A percentile compares a stretch with the other conserved stretches of the same genome.
Evolutionary conservation across 1,284 basidiomycete species (phyloP).

Genomic region (Jaminaea rosea): DNA sequence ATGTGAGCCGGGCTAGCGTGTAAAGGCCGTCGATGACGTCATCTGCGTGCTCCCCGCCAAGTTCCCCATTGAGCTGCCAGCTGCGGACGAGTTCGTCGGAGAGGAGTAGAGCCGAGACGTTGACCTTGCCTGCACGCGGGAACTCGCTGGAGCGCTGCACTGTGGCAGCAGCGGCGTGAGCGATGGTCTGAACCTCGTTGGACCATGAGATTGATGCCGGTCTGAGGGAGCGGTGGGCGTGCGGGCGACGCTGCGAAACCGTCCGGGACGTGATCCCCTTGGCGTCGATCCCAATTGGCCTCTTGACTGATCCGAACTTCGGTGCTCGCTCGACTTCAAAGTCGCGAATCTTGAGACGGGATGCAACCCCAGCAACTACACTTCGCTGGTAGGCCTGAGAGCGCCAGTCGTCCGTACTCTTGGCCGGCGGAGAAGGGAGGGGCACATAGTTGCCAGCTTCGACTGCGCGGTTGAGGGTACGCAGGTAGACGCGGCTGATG

Average conservation of each 20-base stretch:
- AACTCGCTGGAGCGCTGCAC: constrained; percentile 57
- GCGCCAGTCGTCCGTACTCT: constrained; percentile 30
- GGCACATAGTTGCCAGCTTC: constrained; percentile 18
- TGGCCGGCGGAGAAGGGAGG: constrained; percentile 17
- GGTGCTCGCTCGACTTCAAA: constrained; percentile 27
- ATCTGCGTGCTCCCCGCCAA: constrained; percentile 36
- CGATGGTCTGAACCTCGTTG: constrained; percentile 30
- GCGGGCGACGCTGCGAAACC: constrained; percentile 33
- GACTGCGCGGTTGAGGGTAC: constrained; percentile 28
- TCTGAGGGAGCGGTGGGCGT: constrained; percentile 14
- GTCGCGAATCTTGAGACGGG: constrained; percentile 30
- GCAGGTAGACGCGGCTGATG: constrained; percentile 35
- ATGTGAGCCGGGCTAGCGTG: constrained; percentile 32
- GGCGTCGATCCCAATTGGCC: constrained; percentile 13
- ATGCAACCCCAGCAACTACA: constrained; percentile 26
- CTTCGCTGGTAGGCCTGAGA: constrained; percentile 30
- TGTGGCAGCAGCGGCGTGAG: constrained; percentile 17
- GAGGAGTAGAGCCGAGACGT: constrained; percentile 70
- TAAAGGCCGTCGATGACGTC: constrained; percentile 40
- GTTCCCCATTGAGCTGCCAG: constrained; percentile 57
- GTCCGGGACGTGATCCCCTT: constrained; percentile 25
- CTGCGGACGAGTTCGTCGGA: constrained; percentile 69
- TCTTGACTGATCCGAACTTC: constrained; percentile 19
- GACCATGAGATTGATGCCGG: constrained; percentile 31
- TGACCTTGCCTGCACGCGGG: constrained; percentile 73